A percentile compares a stretch with the other conserved stretches of the same genome.
These are phyloP conservation scores for Tremella fuciformis DNA, from an alignment of 768 basidiomycete species.

Conservation along the genomic window DNA sequence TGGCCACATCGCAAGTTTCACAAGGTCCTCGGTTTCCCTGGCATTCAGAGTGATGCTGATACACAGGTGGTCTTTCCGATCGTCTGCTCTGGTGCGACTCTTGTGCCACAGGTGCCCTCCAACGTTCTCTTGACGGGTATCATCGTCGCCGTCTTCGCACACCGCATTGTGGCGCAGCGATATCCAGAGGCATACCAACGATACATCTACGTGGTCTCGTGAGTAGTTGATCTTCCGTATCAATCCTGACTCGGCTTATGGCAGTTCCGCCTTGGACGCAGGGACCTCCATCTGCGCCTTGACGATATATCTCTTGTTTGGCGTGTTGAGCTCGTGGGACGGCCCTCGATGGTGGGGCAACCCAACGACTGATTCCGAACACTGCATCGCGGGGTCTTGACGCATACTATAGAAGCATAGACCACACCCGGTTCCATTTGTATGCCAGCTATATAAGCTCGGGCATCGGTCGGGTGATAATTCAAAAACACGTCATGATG, in stretches of 20 bases:
- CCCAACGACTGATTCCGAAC: conserved; percentile 47
- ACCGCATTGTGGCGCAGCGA: conserved; percentile 36
- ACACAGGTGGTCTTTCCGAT: conserved; percentile 48
- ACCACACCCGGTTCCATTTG: too few species aligned
- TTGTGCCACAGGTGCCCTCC: conserved; percentile 50
- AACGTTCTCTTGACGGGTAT: conserved; percentile 49
- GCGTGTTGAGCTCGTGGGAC: conserved; percentile 34
- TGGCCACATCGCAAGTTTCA: conserved; percentile 45
- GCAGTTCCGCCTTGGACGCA: conserved; percentile 50
- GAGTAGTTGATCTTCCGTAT: conserved; percentile 7
- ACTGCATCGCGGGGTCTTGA: conserved; percentile 43
- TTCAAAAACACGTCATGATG: too few species aligned
- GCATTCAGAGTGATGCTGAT: neutral
- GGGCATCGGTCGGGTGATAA: too few species aligned
- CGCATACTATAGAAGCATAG: too few species aligned
- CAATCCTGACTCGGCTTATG: neutral
- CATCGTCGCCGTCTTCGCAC: conserved; percentile 37
- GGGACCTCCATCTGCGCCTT: conserved; percentile 50
- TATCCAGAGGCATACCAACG: conserved; percentile 38
- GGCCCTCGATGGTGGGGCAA: conserved; percentile 50
- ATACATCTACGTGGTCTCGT: conserved; percentile 48
- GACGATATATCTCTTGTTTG: conserved; percentile 47
- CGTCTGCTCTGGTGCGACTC: conserved; percentile 48
- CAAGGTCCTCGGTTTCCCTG: conserved; percentile 24
- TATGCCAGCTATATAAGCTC: too few species aligned